Evolutionary conservation across 2,329 filamentous ascomycete genomes (phyloP), one percentile per base, ranked within the genome.

Genomic region (Amauroascus verrucosus): DNA sequence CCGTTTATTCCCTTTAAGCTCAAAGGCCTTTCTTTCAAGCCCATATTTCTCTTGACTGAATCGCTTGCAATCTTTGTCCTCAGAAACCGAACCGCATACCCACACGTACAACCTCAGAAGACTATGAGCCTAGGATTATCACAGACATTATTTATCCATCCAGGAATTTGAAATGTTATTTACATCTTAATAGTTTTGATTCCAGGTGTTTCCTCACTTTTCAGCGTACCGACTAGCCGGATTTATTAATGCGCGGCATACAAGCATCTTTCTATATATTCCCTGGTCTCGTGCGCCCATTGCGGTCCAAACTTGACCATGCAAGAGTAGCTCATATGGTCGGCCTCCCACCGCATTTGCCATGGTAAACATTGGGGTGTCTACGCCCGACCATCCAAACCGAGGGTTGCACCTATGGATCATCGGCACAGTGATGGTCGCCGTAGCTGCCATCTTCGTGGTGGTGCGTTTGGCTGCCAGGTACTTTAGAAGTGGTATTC

Each of bases 341-440:
- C 28, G 26, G 9, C 22, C 33, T 13, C 5, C 7, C 18, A 51
- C 48, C n/a, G 16, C 35, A 22, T 16, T 26, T 41, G 53, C 40
- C 30, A 55, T 55, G 54, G 37, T 43, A 14, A 53, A 55, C 20
- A 53, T 55, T 20, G 54, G 49, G 38, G 22, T 53, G 8, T 44
- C 56, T 32, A 57, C 55, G 30, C 53, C 54, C 7, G 56, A 48
- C 2, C 48, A 54, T 52, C 59, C 60, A 3, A 61, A 57, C 48
- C 53, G 59, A 51, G 59, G 60, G 30, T 61, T 58, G 56, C 53
- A 60, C 2, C 22, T 61, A 45, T 62, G 59, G 59, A 55, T 61
- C 32, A 53, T 57, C 43, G 60, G 58, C 33, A 59, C 57, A n/a
- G 48, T 58, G 16, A 59, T 61, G 57, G 54, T 61, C 20, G 55